Base-by-base conservation (phyloP, 345 rosid genomes). In the Balakata baccata region DNA sequence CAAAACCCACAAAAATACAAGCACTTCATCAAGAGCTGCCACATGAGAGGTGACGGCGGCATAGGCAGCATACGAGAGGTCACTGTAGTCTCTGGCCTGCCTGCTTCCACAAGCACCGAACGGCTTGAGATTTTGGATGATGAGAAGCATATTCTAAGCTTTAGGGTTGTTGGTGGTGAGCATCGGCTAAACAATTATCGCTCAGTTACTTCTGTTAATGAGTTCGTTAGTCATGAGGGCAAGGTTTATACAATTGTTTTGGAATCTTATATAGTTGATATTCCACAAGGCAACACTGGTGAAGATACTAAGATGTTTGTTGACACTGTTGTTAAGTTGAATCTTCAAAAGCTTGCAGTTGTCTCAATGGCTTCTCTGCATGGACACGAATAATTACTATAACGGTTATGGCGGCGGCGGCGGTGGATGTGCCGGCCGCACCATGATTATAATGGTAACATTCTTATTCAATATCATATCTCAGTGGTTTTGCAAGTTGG, bases 281-380 rank as follows among this genome's bases (percentile, higher is more conserved):
- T 93, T 25, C 98, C 98, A 7, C 87, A 86, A 6, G 98, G 97
- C 1, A 93, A 93, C 59, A 87, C 95, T 0, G 88, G 64, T 23
- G 92, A 81, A 54, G 97, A 93, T 75, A 87, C 97, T 0, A 91
- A 89, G 86, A 90, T 93, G 97, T 93, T 93, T 41, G 93, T 77
- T 25, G 97, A 91, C 66, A 93, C 98, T 64, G 98, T 93, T 22
- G 92, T 93, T n/a, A 93, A 93, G 83, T 83, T 89, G 79, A 93
- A 93, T 75, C 91, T 93, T 67, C 97, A 93, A 54, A 93, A 93
- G 86, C 92, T 93, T 8, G 92, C 80, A n/a, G 83, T 85, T 38
- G 88, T 82, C 12, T 82, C 96, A 17, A 79, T 80, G 71, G 80
- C 86, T 49, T 75, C 87, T 14, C 14, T 78, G 68, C 89, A 87